These are phyloP conservation scores for Xylaria sp. DNA, from an alignment of 2,329 filamentous ascomycete species.

Conservation along the genomic window DNA sequence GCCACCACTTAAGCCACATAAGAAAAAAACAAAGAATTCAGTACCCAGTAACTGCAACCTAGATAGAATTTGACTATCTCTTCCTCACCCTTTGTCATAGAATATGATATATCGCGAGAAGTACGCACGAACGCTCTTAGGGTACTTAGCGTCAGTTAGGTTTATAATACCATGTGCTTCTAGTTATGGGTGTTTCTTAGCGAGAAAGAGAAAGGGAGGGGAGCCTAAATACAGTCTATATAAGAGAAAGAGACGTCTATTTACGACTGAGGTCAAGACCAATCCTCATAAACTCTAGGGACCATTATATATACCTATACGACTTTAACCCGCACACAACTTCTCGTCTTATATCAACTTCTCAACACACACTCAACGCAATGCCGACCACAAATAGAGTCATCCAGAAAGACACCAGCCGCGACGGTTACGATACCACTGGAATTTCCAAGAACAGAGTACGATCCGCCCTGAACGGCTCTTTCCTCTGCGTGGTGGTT, in stretches of 20 bases:
- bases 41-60: not conserved
- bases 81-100: constrained; percentile 3
- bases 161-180: too few species aligned
- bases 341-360: not conserved
- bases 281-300: not conserved
- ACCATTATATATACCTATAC: not conserved
- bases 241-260: too few species aligned
- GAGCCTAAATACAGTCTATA: too few species aligned
- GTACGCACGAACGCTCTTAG: too few species aligned
- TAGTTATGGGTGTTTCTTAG: too few species aligned
- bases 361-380: not conserved
- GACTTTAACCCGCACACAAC: not conserved
- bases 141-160: too few species aligned
- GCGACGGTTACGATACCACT: constrained; percentile 16
- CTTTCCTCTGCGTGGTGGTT: not conserved
- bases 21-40: constrained; percentile 2
- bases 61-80: not conserved
- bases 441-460: not conserved
- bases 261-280: too few species aligned
- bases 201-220: too few species aligned
- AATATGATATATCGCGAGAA: too few species aligned
- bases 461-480: not conserved
- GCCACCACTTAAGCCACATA: not conserved
- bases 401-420: not conserved
- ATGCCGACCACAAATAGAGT: not conserved